Base-by-base conservation (phyloP, 257 asterid genomes). In the Galeopsis tetrahit region DNA sequence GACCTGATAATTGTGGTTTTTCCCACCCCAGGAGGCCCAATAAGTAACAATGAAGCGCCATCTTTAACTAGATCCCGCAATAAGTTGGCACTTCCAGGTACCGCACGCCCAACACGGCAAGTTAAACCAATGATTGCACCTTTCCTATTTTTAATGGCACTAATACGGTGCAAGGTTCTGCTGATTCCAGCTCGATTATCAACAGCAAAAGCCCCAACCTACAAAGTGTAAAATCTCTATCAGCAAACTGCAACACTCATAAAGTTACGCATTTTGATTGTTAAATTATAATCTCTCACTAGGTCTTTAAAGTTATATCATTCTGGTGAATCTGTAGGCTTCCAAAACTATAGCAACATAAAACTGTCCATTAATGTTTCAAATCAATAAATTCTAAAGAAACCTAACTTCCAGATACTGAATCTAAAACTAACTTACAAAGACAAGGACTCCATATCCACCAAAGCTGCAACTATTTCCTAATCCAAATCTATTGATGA, bases 11-110 rank as follows among this genome's bases (percentile, higher is more conserved):
- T 91, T 55, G 97, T 93, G 59, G 98, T 93, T 84, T 93, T 93
- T 7, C 98, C 98, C 69, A 93, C 98, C 59, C 98, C 97, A 31
- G 98, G 98, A 73, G 97, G 97, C 61, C 97, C 96, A 67, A 89
- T 93, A 46, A 89, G 97, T 77, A 93, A 74, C 87, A 93, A 70
- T 46, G 97, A 93, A 74, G 91, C 85, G 38, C 96, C 97, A 64
- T 83, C 92, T 77, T 86, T 87, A 42, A 93, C 86, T 63, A 93
- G 85, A 82, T 91, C 96, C 66, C 91, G 82, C 85, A 93, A 83
- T 70, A 87, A 82, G 74, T 85, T 80, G 66, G 97, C 98, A 82
- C 96, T 93, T 73, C 98, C 97, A 11, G 96, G 85, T 51, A 93
- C 81, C 1, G 96, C 96, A 72, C 98, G 86, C 42, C 98, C 98